These are phyloP conservation scores for Rhodocollybia butyracea DNA, from an alignment of 768 basidiomycete species.

Conservation along the genomic window DNA sequence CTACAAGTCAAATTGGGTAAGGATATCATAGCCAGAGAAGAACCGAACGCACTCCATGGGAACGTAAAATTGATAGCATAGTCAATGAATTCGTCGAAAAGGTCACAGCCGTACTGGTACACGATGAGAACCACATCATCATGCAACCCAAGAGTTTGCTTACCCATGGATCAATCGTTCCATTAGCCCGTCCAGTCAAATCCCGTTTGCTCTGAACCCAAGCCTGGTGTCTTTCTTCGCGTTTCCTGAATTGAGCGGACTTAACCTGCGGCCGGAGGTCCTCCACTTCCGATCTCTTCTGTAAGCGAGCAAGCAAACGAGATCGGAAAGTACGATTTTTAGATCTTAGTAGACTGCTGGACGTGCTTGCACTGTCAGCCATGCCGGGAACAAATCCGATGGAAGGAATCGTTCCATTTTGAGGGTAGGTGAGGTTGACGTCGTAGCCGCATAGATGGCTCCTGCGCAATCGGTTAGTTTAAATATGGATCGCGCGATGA, in stretches of 20 bases:
- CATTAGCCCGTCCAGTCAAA: conserved; percentile 29
- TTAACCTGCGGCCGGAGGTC: neutral
- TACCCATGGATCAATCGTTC: conserved; percentile 51
- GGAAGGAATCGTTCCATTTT: conserved; percentile 32
- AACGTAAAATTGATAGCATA: conserved; percentile 71
- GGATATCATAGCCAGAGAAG: neutral
- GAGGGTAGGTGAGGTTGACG: conserved; percentile 47
- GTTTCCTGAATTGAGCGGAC: conserved; percentile 3
- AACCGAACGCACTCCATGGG: conserved; percentile 42
- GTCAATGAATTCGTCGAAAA: conserved; percentile 64
- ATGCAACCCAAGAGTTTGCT: conserved; percentile 8
- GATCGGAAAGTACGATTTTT: conserved; percentile 5
- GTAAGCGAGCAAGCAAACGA: neutral
- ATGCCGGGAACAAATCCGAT: neutral
- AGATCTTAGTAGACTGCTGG: neutral
- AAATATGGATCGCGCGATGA: neutral
- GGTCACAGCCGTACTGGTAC: conserved; percentile 57
- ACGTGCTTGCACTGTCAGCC: neutral
- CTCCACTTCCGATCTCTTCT: conserved; percentile 2
- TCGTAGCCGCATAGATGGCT: conserved; percentile 43
- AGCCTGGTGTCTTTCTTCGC: conserved; percentile 9
- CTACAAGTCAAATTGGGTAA: neutral
- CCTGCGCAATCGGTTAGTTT: conserved; percentile 20
- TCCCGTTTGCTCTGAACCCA: conserved; percentile 27
- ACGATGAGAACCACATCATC: conserved; percentile 1